Evolutionary conservation across 2,329 filamentous ascomycete genomes (phyloP), one percentile per base, ranked within the genome.

Genomic region (Akanthomyces uredinophilus): DNA sequence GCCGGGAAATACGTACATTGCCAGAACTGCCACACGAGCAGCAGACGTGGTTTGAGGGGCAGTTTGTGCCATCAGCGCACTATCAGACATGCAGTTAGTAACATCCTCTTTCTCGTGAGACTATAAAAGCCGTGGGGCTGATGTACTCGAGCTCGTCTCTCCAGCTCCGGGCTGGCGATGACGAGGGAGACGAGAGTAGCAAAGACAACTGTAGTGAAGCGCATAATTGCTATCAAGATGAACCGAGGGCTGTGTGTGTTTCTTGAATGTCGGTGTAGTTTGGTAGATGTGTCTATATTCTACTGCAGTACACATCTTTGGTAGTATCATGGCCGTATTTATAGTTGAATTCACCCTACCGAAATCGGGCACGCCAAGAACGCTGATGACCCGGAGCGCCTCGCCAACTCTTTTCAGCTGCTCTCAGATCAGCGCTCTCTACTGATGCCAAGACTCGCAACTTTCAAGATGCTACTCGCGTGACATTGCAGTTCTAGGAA

Each of bases 21-120:
- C 51, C 51, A 41, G 49, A 51, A 10, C 51, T 27, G 51, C 51
- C 51, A 29, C 51, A 54, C 10, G 51, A 54, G 35, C 51, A 54
- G 51, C 51, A 54, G 37, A 41, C 18, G 14, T 41, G 11, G 37
- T 54, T 54, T 4, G 51, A 4, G 13, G 51, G 51, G 22, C 51
- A 54, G 18, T 41, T 54, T 10, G 51, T 54, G 51, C 51, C 51
- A n/a, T 54, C 51, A 18, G 35, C 35, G 35, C 51, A 54, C 51
- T 54, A n/a, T 27, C 20, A 14, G 1, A 22, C 11, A 2, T 4
- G 11, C 18, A 2, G 24, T 54, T 27, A 54, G 35, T 32, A 18
- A 24, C 10, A n/a, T 22, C 4, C 22, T 27, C 11, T 3, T 11
- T 27, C 11, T 27, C 5, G 7, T 16, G 11, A 16, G 37, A 39